Evolutionary conservation across 1,139 yeast species (phyloP), one percentile per base, ranked within the genome.

Genomic region (Taphrina betulina): DNA sequence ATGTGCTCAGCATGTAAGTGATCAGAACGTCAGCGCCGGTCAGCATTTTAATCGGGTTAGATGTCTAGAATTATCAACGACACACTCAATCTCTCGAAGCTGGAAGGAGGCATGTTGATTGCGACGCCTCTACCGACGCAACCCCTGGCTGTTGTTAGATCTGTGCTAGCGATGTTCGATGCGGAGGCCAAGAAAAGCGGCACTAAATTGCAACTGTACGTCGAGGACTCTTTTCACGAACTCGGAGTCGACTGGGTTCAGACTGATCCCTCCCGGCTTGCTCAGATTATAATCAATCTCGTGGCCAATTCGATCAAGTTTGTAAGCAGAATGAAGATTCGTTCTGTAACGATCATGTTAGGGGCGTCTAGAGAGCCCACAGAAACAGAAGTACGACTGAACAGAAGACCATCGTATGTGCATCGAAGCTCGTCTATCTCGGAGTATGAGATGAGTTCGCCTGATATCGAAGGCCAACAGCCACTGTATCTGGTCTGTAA

Each of bases 221-320:
- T 60, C 10, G 60, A 57, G 22, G 52, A 55, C 8, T 33, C 14
- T 2, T 56, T 34, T 31, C 28, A 31, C 7, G 45, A 19, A 7
- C 28, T 61, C 7, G 58, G 46, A 3, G 31, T 54, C 22, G 60
- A 58, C 23, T 40, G 46, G 29, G 61, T 61, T 16, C 36, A 50
- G 24, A 53, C 60, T 55, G 64, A 62, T 50, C 63, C 64, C 7
- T 52, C 58, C 5, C 57, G 63, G 1, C 51, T 62, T 3, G 28
- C 60, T 16, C 96, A 89, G 69, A 84, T 89, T 56, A 82, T 88
- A 17, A 86, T 89, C 87, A 89, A 89, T 64, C 72, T 88, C 59
- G 92, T 88, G 3, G 84, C 94, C n/a, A 89, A 86, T 68, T 85
- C 95, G 0, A 74, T 88, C 40, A 50, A 50, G 36, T 37, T 36